Conservation (phyloP, 2,329 filamentous ascomycete genomes). For the Diaporthe sp. region DNA sequence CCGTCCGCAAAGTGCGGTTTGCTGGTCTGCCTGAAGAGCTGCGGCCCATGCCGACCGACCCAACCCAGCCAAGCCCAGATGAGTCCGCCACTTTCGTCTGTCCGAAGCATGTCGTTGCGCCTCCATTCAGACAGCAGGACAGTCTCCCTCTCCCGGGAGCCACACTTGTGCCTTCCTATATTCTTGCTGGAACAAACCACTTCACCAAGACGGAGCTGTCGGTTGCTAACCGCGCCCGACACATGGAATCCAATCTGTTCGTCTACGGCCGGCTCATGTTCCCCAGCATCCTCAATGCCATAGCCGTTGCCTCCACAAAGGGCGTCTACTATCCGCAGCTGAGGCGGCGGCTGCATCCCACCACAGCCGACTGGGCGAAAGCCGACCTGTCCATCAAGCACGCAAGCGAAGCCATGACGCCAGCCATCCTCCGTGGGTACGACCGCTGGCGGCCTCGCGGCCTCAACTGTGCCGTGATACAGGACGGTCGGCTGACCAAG, state of each 20-base stretch:
- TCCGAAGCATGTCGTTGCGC: not conserved
- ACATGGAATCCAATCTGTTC: not conserved
- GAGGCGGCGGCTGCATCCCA: not conserved
- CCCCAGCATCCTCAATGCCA: not conserved
- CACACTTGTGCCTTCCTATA: not conserved
- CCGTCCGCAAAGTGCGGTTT: not conserved
- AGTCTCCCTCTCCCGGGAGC: not conserved
- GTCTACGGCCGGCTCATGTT: constrained; percentile 12
- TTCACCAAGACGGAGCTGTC: constrained; percentile 6
- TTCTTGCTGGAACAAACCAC: constrained; percentile 3
- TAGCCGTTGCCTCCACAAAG: not conserved
- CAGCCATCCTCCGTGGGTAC: not conserved
- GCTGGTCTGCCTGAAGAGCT: not conserved
- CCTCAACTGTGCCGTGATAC: not conserved
- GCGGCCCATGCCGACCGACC: not conserved
- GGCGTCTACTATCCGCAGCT: not conserved
- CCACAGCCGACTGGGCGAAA: not conserved
- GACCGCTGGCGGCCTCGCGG: not conserved
- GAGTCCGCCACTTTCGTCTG: not conserved
- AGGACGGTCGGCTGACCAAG: not conserved
- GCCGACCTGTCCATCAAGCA: not conserved
- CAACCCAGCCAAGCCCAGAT: not conserved
- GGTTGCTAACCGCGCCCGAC: not conserved
- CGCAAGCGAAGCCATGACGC: not conserved
- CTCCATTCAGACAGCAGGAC: constrained; percentile 6